Percentiles rank a stretch among this genome's conserved stretches.
These are phyloP conservation scores for Endocladia muricata DNA, from an alignment of 31 red algal species.

Conservation along the genomic window DNA sequence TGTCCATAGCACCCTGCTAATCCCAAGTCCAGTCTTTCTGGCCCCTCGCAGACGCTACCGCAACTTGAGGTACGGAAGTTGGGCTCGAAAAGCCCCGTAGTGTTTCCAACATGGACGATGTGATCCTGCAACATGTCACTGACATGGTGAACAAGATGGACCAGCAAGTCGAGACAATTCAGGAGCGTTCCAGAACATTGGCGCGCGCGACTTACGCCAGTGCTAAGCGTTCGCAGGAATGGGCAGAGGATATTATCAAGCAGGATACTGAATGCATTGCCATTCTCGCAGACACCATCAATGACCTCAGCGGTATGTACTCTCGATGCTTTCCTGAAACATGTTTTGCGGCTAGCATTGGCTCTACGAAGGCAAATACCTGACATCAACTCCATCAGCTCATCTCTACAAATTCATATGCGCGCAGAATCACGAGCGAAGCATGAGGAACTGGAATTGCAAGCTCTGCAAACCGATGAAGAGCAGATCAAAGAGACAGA, in stretches of 20 bases:
- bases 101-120: background rate
- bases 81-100: too few relatives aligned
- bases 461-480: background rate
- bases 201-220: background rate
- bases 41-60: too few relatives aligned
- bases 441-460: background rate
- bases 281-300: background rate
- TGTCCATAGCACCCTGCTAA: too few relatives aligned
- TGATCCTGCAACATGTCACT: background rate
- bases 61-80: too few relatives aligned
- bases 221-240: background rate
- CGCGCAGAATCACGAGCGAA: background rate
- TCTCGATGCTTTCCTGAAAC: background rate
- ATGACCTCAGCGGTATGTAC: background rate
- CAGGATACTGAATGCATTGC: background rate
- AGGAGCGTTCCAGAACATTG: background rate
- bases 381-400: background rate
- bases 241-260: slow-evolving; percentile 1
- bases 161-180: background rate
- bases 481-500: background rate
- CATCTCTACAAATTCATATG: background rate
- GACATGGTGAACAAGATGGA: background rate
- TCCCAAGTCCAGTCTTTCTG: too few relatives aligned
- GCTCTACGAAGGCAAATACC: background rate
- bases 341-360: background rate